phyloP scores from a whole-genome alignment of 331 rosid species.

The Telfairia occidentalis region DNA sequence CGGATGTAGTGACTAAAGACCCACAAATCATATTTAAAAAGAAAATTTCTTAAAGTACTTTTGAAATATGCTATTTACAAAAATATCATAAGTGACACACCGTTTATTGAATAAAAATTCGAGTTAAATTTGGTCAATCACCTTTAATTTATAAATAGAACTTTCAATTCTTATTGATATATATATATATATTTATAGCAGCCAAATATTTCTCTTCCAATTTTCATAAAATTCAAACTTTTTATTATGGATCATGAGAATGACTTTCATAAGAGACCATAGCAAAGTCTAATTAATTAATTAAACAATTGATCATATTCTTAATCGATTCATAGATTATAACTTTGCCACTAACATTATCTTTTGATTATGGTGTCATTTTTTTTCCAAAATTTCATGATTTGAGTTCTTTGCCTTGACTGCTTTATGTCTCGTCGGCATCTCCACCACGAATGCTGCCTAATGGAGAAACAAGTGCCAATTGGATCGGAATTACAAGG shows the following conservation, averaged over 20 bases:
- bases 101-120: too few relatives aligned
- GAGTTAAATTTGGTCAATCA: too few relatives aligned
- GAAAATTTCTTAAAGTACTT: background rate
- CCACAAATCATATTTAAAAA: too few relatives aligned
- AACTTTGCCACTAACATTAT: background rate
- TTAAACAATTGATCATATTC: background rate
- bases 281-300: background rate
- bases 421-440: background rate
- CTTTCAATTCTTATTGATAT: too few relatives aligned
- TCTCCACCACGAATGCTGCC: background rate
- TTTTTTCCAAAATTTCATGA: background rate
- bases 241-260: background rate
- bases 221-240: background rate
- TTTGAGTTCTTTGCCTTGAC: background rate
- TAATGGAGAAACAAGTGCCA: background rate
- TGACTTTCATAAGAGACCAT: background rate
- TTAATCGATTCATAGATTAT: background rate
- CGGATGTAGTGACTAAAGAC: too few relatives aligned
- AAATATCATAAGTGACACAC: background rate
- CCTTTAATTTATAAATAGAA: too few relatives aligned
- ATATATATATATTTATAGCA: too few relatives aligned
- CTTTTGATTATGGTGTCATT: background rate
- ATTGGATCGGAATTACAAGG: background rate
- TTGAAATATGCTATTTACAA: background rate
- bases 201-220: too few relatives aligned